Conservation (phyloP, 73 alveolate species). For the Paramecium sonneborni region DNA sequence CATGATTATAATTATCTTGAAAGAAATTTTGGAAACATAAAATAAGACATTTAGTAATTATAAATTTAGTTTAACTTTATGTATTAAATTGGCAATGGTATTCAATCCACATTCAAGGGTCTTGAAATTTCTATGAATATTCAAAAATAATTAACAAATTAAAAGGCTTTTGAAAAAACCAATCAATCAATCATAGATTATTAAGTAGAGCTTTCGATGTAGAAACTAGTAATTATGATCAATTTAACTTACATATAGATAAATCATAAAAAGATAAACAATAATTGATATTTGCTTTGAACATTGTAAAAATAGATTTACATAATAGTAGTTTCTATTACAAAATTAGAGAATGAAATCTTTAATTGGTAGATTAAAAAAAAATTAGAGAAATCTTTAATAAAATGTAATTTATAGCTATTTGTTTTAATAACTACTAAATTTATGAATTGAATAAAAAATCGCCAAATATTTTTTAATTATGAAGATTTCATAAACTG, state of each 20-base stretch:
- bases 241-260: neutral
- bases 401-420: neutral
- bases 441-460: too few relatives aligned
- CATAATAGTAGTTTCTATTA: too few relatives aligned
- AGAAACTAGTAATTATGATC: conserved; percentile 3
- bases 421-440: too few relatives aligned
- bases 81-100: neutral
- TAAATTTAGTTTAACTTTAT: neutral
- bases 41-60: neutral
- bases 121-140: neutral
- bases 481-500: too few relatives aligned
- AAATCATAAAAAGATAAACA: neutral
- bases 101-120: neutral
- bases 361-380: neutral
- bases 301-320: neutral
- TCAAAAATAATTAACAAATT: conserved; percentile 14
- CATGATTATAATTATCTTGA: neutral
- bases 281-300: neutral
- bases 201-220: neutral
- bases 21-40: neutral
- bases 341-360: conserved; percentile 9
- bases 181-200: neutral
- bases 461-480: too few relatives aligned
- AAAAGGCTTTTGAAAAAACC: neutral
- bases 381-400: neutral